Percentiles rank a stretch among this genome's conserved stretches.
Evolutionary conservation across 1,284 basidiomycete genomes (phyloP).

Genomic region (Ustilago shanxiensis): DNA sequence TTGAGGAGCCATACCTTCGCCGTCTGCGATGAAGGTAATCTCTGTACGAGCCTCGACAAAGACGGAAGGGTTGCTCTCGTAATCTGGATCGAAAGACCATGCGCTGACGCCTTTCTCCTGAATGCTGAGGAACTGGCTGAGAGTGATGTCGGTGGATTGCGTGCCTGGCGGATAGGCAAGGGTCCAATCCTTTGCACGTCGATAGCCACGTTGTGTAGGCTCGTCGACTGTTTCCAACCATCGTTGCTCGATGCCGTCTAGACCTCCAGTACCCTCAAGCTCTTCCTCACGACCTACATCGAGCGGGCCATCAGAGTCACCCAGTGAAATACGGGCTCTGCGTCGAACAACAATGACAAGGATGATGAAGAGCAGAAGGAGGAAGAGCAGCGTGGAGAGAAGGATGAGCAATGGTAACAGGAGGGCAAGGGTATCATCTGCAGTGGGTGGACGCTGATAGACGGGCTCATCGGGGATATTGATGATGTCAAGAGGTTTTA

Average conservation of each 20-base stretch:
- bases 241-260: slow-evolving; percentile 88
- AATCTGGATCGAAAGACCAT: slow-evolving; percentile 69
- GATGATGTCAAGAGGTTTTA: slow-evolving; percentile 30
- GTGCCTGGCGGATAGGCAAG: slow-evolving; percentile 48
- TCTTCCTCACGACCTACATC: slow-evolving; percentile 85
- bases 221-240: slow-evolving; percentile 91
- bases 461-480: slow-evolving; percentile 38
- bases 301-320: slow-evolving; percentile 89
- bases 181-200: slow-evolving; percentile 84
- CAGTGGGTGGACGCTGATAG: slow-evolving; percentile 43
- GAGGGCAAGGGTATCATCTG: slow-evolving; percentile 59
- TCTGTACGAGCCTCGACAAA: slow-evolving; percentile 68
- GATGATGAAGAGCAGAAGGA: slow-evolving; percentile 72
- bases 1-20: slow-evolving; percentile 67
- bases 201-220: slow-evolving; percentile 79
- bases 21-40: slow-evolving; percentile 68
- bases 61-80: slow-evolving; percentile 67
- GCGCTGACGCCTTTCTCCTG: slow-evolving; percentile 70
- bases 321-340: slow-evolving; percentile 73
- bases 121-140: slow-evolving; percentile 68
- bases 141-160: slow-evolving; percentile 68
- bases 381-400: slow-evolving; percentile 89
- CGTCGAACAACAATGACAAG: slow-evolving; percentile 62
- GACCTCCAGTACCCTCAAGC: slow-evolving; percentile 85
- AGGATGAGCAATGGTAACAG: slow-evolving; percentile 79